Percentiles rank a stretch among this genome's conserved stretches.
phyloP scores from a whole-genome alignment of 805 yeast genomes.

The Lipomyces orientalis region DNA sequence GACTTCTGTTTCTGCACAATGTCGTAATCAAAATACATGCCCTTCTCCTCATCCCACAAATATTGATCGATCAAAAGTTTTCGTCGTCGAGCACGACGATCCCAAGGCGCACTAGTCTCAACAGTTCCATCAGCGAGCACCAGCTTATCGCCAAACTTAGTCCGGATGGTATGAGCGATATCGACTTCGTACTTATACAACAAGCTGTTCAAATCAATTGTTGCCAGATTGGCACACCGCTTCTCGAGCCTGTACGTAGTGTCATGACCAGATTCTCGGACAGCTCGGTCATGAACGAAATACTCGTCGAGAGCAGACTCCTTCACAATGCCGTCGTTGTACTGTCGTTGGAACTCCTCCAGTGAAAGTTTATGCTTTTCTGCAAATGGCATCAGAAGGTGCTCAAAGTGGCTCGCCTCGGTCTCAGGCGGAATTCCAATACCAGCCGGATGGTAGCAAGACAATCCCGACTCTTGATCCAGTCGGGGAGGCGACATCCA shows the following conservation, averaged over 20 bases:
- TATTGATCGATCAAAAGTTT: slow-evolving; percentile 64
- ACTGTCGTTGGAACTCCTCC: slow-evolving; percentile 69
- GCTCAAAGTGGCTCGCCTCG: slow-evolving; percentile 83
- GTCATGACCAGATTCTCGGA: slow-evolving; percentile 96
- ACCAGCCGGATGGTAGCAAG: slow-evolving; percentile 90
- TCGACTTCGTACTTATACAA: slow-evolving; percentile 89
- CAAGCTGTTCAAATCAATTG: slow-evolving; percentile 85
- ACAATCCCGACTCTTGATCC: slow-evolving; percentile 75
- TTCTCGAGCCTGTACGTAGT: slow-evolving; percentile 91
- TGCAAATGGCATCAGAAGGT: slow-evolving; percentile 71
- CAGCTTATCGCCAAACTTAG: slow-evolving; percentile 58
- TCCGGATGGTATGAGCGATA: slow-evolving; percentile 68
- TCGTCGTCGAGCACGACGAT: slow-evolving; percentile 59
- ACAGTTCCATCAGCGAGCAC: slow-evolving; percentile 46
- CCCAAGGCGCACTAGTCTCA: slow-evolving; percentile 67
- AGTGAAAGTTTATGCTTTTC: slow-evolving; percentile 62
- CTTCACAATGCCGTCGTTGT: slow-evolving; percentile 65
- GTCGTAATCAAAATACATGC: slow-evolving; percentile 85
- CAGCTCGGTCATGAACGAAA: slow-evolving; percentile 90
- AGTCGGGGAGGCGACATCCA: slow-evolving; percentile 80
- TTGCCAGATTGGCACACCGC: slow-evolving; percentile 84
- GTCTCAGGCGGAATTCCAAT: slow-evolving; percentile 97
- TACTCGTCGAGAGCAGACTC: slow-evolving; percentile 90
- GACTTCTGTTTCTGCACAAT: slow-evolving; percentile 60
- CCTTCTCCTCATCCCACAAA: slow-evolving; percentile 81